These are phyloP conservation scores for Helichrysum umbraculigerum DNA, from an alignment of 129 eudicot genomes.

Conservation along the genomic window DNA sequence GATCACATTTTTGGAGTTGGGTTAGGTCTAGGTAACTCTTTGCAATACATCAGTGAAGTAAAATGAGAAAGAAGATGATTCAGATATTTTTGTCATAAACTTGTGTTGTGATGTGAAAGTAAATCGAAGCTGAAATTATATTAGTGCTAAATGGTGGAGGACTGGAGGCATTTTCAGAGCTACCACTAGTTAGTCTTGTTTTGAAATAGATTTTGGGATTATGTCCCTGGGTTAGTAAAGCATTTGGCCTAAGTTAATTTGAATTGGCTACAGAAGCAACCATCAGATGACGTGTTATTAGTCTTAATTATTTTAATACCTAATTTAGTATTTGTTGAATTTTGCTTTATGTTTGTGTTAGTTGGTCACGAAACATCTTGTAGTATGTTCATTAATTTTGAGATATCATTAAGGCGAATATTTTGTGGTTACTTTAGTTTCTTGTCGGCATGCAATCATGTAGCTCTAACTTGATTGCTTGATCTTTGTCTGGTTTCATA, in stretches of 20 bases:
- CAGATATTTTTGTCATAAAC: no score
- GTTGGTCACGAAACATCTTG: neutral
- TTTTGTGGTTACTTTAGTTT: neutral
- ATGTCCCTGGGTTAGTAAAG: no score
- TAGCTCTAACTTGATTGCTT: slow-evolving; percentile 7
- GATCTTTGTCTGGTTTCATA: slow-evolving; percentile 18
- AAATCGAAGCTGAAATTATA: no score
- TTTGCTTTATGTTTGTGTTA: neutral
- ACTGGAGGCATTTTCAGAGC: no score
- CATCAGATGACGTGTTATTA: no score
- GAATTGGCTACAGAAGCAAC: no score
- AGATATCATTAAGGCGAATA: neutral
- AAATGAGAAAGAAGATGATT: neutral
- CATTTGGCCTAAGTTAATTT: no score
- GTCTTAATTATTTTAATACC: neutral
- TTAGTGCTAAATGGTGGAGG: no score
- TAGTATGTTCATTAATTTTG: neutral
- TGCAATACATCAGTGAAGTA: neutral
- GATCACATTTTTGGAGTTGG: neutral
- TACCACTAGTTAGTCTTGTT: no score
- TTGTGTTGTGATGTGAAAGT: no score
- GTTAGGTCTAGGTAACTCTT: neutral
- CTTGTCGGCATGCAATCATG: neutral
- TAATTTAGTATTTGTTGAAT: neutral
- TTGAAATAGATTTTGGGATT: no score